Conservation (phyloP, 148 eudicot species). For the Silene uniflora region DNA sequence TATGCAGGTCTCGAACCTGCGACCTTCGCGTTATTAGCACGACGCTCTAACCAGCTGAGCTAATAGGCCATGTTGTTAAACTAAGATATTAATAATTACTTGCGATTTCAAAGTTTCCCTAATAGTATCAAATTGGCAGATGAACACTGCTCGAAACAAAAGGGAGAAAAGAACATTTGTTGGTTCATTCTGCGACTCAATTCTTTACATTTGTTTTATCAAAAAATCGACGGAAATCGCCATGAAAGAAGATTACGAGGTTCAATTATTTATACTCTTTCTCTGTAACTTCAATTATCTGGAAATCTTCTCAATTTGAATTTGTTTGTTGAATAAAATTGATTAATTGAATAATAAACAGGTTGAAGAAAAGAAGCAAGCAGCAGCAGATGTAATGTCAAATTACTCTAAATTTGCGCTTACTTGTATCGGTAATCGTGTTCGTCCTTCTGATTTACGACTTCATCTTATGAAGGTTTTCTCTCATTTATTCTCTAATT, state of each 20-base stretch:
- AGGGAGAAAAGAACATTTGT: too few relatives aligned
- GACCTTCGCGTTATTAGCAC: conserved; percentile 95
- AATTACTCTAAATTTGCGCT: conserved; percentile 70
- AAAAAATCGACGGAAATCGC: background rate
- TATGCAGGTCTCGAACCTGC: conserved; percentile 91
- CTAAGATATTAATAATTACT: too few relatives aligned
- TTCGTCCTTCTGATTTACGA: conserved; percentile 78
- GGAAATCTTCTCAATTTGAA: too few relatives aligned
- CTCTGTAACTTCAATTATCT: too few relatives aligned
- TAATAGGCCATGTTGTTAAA: conserved; percentile 15
- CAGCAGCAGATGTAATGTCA: conserved; percentile 82
- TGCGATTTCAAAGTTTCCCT: too few relatives aligned
- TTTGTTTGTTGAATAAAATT: background rate
- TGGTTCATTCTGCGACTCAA: too few relatives aligned
- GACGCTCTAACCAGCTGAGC: conserved; percentile 59
- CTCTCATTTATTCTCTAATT: background rate
- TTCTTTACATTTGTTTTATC: background rate
- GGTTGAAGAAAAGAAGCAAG: conserved; percentile 78
- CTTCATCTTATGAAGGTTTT: conserved; percentile 84
- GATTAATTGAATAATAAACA: conserved; percentile 22
- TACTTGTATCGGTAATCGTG: conserved; percentile 72
- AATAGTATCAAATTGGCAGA: too few relatives aligned
- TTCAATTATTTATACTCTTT: background rate
- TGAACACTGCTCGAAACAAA: too few relatives aligned
- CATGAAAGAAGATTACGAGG: conserved; percentile 38